Evolutionary conservation across 768 basidiomycete species (phyloP).

Genomic region (Tulasnella sp.): DNA sequence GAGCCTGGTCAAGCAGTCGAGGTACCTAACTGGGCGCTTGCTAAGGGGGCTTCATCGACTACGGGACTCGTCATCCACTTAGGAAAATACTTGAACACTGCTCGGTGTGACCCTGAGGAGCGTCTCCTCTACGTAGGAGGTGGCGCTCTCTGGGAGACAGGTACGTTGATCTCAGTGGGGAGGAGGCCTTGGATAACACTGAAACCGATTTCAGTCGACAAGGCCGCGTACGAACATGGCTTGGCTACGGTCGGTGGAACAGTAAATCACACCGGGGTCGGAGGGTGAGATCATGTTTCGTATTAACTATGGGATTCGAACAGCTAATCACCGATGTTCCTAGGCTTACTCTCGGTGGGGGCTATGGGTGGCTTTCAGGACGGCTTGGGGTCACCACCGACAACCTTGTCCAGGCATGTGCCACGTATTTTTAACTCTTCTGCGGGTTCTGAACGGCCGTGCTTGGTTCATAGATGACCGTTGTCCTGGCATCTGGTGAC

Average conservation of each 20-base stretch:
- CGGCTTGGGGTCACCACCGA: background rate
- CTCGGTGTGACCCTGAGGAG: background rate
- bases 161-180: background rate
- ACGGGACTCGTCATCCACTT: constrained; percentile 10
- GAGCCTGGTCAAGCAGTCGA: too few species aligned
- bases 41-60: constrained; percentile 31
- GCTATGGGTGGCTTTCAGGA: background rate
- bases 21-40: constrained; percentile 26
- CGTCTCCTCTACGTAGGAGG: constrained; percentile 4
- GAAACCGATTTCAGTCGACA: background rate
- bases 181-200: too few species aligned
- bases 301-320: background rate
- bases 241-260: constrained; percentile 21
- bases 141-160: background rate
- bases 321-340: background rate
- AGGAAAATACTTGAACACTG: constrained; percentile 5
- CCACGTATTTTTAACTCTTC: background rate
- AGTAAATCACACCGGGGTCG: background rate
- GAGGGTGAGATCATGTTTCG: background rate
- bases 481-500: constrained; percentile 11
- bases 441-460: background rate
- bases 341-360: constrained; percentile 3
- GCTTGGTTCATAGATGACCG: background rate
- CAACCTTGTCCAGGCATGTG: background rate
- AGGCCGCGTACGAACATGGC: constrained; percentile 24